These are phyloP conservation scores for Xylariaceae sp. DNA, from an alignment of 2,329 filamentous ascomycete genomes.

Conservation along the genomic window DNA sequence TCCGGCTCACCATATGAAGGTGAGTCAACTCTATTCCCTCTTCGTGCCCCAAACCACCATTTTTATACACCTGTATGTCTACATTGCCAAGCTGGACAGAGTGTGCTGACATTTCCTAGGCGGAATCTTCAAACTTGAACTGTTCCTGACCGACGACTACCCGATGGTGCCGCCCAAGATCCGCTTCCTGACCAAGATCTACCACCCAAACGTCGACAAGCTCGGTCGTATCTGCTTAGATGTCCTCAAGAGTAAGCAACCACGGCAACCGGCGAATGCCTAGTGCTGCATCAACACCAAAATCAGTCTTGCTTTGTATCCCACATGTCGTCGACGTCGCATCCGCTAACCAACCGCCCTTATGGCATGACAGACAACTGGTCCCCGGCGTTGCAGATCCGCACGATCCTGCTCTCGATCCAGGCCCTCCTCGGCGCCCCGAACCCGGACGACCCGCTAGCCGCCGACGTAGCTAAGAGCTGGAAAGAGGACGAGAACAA, in stretches of 20 bases:
- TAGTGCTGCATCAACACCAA: no score
- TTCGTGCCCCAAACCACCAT: no score
- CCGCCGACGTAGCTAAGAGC: conserved; percentile 92
- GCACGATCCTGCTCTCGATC: conserved; percentile 97
- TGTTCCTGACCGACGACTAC: conserved; percentile 97
- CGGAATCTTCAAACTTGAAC: conserved; percentile 92
- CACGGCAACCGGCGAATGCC: no score
- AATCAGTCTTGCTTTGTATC: no score
- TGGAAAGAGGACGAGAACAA: conserved; percentile 96
- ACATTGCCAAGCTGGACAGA: no score
- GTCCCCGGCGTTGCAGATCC: conserved; percentile 95
- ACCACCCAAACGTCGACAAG: conserved; percentile 98
- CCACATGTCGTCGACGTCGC: no score
- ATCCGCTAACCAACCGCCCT: no score
- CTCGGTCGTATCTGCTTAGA: conserved; percentile 95
- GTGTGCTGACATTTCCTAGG: no score
- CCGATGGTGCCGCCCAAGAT: conserved; percentile 99
- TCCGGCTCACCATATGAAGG: conserved; percentile 92
- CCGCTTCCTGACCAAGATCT: conserved; percentile 97
- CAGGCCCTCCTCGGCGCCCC: conserved; percentile 93
- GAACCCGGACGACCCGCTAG: conserved; percentile 97
- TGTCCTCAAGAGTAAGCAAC: conserved; percentile 77
- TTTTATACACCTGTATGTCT: no score
- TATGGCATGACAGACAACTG: conserved; percentile 69
- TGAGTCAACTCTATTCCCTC: no score